Conservation (phyloP, 202 grass and related monocot genomes). For the Panicum virgatum region DNA sequence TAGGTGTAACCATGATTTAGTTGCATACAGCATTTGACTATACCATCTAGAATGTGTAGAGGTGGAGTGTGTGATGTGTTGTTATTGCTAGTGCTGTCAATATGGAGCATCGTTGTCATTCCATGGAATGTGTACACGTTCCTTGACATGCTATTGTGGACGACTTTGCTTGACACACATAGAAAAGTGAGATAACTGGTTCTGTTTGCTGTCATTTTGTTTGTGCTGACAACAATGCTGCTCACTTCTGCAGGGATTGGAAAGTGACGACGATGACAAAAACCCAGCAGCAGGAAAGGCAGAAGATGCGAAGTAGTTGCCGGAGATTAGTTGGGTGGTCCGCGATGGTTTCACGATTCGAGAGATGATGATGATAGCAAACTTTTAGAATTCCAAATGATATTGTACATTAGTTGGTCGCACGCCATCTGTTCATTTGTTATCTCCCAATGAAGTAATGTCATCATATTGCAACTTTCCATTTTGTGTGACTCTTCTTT, state of each 20-base stretch:
- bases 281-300: slow-evolving; percentile 20
- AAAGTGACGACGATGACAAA: slow-evolving; percentile 64
- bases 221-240: slow-evolving; percentile 24
- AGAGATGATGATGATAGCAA: not conserved
- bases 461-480: slow-evolving; percentile 16
- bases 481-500: not conserved
- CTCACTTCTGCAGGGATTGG: slow-evolving; percentile 55
- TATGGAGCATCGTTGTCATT: not conserved
- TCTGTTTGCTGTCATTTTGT: not conserved
- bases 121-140: not conserved
- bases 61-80: slow-evolving; percentile 12
- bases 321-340: not conserved
- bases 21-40: slow-evolving; percentile 3
- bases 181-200: not conserved
- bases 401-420: slow-evolving; percentile 41
- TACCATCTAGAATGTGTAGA: not conserved
- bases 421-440: slow-evolving; percentile 26
- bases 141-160: slow-evolving; percentile 5
- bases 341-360: slow-evolving; percentile 6
- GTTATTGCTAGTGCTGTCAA: not conserved
- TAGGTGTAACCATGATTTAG: not conserved
- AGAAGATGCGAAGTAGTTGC: slow-evolving; percentile 33
- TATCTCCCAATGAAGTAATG: slow-evolving; percentile 20
- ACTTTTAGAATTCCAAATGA: slow-evolving; percentile 18
- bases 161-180: not conserved